A percentile compares a stretch with the other conserved stretches of the same genome.
These are phyloP conservation scores for Boletellus sp. DNA, from an alignment of 768 basidiomycete genomes.

Conservation along the genomic window DNA sequence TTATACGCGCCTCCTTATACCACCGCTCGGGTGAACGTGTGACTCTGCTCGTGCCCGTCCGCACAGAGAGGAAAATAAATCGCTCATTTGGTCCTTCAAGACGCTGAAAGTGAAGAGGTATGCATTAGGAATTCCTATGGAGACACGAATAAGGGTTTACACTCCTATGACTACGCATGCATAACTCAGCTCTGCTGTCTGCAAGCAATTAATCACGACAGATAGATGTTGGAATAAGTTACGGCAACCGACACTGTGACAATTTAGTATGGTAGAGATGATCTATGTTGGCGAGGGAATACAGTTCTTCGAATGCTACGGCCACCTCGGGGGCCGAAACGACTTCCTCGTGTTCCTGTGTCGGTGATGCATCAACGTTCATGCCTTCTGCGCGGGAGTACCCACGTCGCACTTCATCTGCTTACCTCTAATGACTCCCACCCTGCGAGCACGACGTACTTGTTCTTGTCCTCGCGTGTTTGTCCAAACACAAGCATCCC, in stretches of 20 bases:
- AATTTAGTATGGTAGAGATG: constrained; percentile 13
- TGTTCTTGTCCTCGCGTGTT: constrained; percentile 19
- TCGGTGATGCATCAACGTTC: not conserved
- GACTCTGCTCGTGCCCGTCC: no score
- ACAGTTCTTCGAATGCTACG: constrained; percentile 4
- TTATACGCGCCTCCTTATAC: no score
- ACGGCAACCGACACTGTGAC: not conserved
- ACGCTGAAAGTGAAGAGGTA: no score
- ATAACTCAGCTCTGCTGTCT: no score
- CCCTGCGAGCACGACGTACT: constrained; percentile 16
- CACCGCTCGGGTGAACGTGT: no score
- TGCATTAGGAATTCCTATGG: no score
- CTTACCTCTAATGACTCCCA: constrained; percentile 27
- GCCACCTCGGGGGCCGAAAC: constrained; percentile 6
- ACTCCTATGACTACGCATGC: no score
- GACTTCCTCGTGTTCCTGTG: constrained; percentile 16
- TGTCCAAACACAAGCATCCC: constrained; percentile 19
- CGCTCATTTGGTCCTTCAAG: no score
- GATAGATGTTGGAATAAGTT: not conserved
- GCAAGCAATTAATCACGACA: no score
- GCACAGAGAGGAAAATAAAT: no score
- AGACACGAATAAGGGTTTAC: no score
- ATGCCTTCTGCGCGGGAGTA: not conserved
- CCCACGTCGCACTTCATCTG: not conserved
- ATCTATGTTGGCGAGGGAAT: constrained; percentile 14